Evolutionary conservation across 2,329 filamentous ascomycete genomes (phyloP), one percentile per base, ranked within the genome.

Genomic region (Xylaria hypoxylon): DNA sequence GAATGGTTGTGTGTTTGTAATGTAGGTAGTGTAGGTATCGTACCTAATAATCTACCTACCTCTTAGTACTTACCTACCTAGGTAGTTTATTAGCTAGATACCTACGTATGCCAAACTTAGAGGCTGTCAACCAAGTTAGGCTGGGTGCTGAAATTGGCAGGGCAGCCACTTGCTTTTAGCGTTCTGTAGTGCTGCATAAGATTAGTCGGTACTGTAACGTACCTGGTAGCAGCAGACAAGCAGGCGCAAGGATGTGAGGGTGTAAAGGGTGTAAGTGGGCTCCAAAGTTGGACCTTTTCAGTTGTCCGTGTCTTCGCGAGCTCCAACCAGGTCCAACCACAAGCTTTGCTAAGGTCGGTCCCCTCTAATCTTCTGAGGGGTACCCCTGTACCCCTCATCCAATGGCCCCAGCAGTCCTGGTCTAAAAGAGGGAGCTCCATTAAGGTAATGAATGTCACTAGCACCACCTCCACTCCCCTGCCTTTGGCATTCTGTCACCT

Each of bases 401-500:
- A 59, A 52, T 42, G 33, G 55, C 55, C 50, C 61, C 42, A 58
- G 45, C 38, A 40, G 61, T 48, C 47, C 45, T 48, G 52, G 45
- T 51, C 26, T 28, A 52, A 45, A 47, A 26, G 59, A 42, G 40
- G 58, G 57, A 57, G 57, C 56, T 59, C 51, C 15, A 26, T n/a
- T 35, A 38, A 38, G 28, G 33, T 53, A 38, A 38, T 52, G 28
- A 55, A 24, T 62, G 45, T 45, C 57, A 65, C 64, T 58, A 66
- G 47, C 59, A 67, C 60, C 60, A 56, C 48, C 31, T 44, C 40
- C 60, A 42, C 40, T 38, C 45, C 59, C 60, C 65, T 53, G 59
- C 47, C 47, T 64, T 56, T 59, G 35, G 62, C 66, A 24, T 62
- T 47, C 62, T 67, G 67, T 67, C 67, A 67, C 62, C 66, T 68